Evolutionary conservation across 2,329 filamentous ascomycete genomes (phyloP).

Genomic region (Colletotrichum sidae): DNA sequence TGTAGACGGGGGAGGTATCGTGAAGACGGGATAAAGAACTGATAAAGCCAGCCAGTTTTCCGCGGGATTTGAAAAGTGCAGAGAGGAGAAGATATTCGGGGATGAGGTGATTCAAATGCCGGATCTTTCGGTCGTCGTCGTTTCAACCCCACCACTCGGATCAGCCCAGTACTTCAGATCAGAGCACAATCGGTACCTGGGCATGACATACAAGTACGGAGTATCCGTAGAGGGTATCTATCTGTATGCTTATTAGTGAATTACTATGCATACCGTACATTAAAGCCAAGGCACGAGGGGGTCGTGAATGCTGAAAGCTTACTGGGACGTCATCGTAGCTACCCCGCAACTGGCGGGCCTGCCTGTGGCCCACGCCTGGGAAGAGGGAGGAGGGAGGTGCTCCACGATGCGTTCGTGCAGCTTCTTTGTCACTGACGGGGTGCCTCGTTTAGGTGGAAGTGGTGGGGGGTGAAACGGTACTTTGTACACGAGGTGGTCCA

Average conservation of each 20-base stretch:
- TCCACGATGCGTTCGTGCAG: constrained; percentile 5
- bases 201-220: too few relatives aligned
- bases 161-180: too few relatives aligned
- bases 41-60: constrained; percentile 1
- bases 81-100: neutral
- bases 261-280: too few relatives aligned
- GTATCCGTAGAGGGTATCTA: too few relatives aligned
- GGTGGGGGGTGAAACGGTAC: neutral
- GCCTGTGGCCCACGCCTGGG: too few relatives aligned
- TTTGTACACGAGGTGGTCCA: neutral
- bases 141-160: too few relatives aligned
- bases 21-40: neutral
- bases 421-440: neutral
- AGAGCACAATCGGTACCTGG: too few relatives aligned
- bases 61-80: constrained; percentile 22
- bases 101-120: constrained; percentile 26
- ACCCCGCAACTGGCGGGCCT: constrained; percentile 11
- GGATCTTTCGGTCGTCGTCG: neutral
- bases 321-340: constrained; percentile 26
- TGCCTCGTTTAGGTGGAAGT: neutral
- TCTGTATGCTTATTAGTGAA: too few relatives aligned
- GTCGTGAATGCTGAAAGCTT: neutral
- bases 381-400: constrained; percentile 1
- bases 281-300: neutral
- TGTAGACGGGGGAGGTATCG: neutral